Evolutionary conservation across 306 rosid genomes (phyloP).

Genomic region (Citrullus colocynthis): DNA sequence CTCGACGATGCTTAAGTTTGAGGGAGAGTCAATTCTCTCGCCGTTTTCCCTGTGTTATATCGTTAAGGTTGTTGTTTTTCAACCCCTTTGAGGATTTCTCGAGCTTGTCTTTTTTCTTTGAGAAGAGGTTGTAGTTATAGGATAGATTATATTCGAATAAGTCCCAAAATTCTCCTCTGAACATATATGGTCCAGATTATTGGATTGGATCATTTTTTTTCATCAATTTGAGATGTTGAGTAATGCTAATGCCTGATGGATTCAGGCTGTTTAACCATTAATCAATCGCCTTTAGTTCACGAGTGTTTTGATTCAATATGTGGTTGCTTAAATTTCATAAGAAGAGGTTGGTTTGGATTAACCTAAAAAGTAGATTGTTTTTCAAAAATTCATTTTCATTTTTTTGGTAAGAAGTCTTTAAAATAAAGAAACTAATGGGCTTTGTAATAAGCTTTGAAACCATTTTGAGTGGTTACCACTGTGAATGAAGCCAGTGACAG

Average conservation of each 20-base stretch:
- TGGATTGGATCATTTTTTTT: neutral
- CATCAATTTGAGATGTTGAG: neutral
- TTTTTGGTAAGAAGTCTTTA: too few relatives aligned
- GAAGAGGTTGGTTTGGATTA: neutral
- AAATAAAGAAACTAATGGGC: too few relatives aligned
- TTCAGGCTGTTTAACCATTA: neutral
- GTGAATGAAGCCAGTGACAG: neutral
- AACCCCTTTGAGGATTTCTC: neutral
- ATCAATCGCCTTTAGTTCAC: neutral
- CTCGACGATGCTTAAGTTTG: slow-evolving; percentile 59
- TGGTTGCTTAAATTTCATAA: neutral
- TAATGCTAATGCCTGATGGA: neutral
- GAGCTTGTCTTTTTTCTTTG: neutral
- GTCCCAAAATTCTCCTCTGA: neutral
- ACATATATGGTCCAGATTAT: neutral
- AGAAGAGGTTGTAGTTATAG: neutral
- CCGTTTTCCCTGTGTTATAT: neutral
- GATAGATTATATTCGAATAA: slow-evolving; percentile 4
- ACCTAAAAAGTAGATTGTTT: too few relatives aligned
- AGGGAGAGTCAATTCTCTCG: neutral
- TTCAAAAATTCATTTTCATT: too few relatives aligned
- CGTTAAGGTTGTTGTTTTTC: neutral
- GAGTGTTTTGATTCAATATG: neutral
- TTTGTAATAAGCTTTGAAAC: too few relatives aligned
- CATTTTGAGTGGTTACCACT: too few relatives aligned